Percentiles rank a stretch among this genome's conserved stretches.
Evolutionary conservation across 1,284 basidiomycete genomes (phyloP).

Genomic region (Takashimella tepidaria): DNA sequence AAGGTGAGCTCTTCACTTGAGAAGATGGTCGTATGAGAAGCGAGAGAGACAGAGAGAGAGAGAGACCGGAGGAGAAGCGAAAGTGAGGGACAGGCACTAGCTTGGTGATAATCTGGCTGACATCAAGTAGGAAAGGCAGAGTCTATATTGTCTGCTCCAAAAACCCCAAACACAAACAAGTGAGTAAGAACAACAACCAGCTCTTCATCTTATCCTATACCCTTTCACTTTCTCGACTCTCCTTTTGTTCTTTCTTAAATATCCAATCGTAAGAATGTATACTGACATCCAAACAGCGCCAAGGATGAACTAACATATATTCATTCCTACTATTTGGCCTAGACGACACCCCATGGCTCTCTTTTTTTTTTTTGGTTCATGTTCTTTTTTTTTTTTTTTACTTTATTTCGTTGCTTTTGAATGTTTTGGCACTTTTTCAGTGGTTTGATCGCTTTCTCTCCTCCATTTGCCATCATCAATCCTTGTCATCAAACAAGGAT

Average conservation of each 20-base stretch:
- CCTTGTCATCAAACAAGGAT: too few relatives aligned
- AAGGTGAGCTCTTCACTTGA: constrained; percentile 34
- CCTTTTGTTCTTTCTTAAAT: constrained; percentile 63
- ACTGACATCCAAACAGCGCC: background rate
- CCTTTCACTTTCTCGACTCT: constrained; percentile 59
- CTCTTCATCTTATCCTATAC: constrained; percentile 34
- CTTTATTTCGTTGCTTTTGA: too few relatives aligned
- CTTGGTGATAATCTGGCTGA: constrained; percentile 2
- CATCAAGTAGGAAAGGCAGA: constrained; percentile 66
- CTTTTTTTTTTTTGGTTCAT: too few relatives aligned
- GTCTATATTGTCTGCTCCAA: constrained; percentile 91
- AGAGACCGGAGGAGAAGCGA: background rate
- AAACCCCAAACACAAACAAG: constrained; percentile 98
- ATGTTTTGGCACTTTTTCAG: too few relatives aligned
- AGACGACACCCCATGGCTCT: too few relatives aligned
- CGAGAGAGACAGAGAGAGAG: background rate
- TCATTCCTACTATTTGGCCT: too few relatives aligned
- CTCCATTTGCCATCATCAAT: too few relatives aligned
- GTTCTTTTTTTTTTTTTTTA: too few relatives aligned
- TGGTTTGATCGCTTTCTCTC: too few relatives aligned
- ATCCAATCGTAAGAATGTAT: background rate
- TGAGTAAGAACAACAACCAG: too few relatives aligned
- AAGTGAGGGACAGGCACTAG: too few relatives aligned
- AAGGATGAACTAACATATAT: background rate
- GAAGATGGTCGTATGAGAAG: background rate